Conservation (phyloP, 345 rosid genomes). For the Arabidopsis arenosa region DNA sequence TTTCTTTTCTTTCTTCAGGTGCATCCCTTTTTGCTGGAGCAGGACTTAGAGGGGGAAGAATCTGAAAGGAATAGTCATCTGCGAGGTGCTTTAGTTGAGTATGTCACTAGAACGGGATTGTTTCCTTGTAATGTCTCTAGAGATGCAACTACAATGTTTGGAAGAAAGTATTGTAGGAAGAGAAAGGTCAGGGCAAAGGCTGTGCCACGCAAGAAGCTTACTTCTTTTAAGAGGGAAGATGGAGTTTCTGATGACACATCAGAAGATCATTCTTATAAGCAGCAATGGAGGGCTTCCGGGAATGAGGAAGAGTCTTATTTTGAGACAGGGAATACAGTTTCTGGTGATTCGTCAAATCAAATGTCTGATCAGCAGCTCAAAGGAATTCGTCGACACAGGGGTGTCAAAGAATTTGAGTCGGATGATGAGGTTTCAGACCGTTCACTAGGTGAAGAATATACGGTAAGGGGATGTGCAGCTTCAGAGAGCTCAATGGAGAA, state of each 20-base stretch:
- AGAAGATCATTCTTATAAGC: conserved; percentile 53
- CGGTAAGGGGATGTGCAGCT: conserved; percentile 52
- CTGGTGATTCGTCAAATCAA: conserved; percentile 57
- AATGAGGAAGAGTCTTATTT: conserved; percentile 51
- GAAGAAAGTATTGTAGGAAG: conserved; percentile 67
- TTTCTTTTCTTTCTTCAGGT: conserved; percentile 67
- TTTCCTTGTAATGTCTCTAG: conserved; percentile 42
- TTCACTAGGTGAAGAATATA: conserved; percentile 51
- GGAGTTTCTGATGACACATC: conserved; percentile 64
- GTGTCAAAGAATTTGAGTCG: conserved; percentile 46
- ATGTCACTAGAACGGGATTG: conserved; percentile 50
- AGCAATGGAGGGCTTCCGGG: conserved; percentile 47
- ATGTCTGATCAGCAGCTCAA: conserved; percentile 42
- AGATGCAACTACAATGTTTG: conserved; percentile 44
- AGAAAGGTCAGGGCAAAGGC: conserved; percentile 59
- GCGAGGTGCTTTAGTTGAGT: conserved; percentile 51
- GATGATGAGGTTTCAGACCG: conserved; percentile 61
- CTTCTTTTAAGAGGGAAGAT: conserved; percentile 49
- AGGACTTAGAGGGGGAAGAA: conserved; percentile 64
- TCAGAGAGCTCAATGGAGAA: conserved; percentile 61
- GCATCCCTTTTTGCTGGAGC: conserved; percentile 67
- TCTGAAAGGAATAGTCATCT: conserved; percentile 54
- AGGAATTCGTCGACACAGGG: conserved; percentile 45
- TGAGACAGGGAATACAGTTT: conserved; percentile 48
- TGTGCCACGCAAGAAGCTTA: conserved; percentile 55